phyloP scores from a whole-genome alignment of 1,284 basidiomycete genomes.

The Irpex sp. region DNA sequence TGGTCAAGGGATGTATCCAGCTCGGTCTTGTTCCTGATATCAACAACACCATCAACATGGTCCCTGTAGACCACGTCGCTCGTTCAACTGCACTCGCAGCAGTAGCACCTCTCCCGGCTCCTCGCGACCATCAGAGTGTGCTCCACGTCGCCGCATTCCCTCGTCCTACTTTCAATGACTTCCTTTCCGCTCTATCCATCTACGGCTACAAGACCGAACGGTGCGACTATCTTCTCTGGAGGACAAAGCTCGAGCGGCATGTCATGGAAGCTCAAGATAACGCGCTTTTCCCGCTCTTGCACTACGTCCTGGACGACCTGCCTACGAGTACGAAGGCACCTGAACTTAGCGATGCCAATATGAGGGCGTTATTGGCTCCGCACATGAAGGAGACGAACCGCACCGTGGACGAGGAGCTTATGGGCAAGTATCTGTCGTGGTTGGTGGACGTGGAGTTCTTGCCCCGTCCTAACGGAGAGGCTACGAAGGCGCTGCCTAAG shows the following conservation, averaged over 20 bases:
- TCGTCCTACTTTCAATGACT: constrained; percentile 85
- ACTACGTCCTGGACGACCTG: constrained; percentile 96
- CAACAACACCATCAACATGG: constrained; percentile 98
- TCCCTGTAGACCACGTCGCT: constrained; percentile 97
- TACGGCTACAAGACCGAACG: constrained; percentile 83
- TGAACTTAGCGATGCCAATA: constrained; percentile 88
- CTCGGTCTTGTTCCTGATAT: constrained; percentile 96
- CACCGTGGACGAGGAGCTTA: constrained; percentile 75
- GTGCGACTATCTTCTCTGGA: constrained; percentile 92
- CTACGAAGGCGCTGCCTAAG: constrained; percentile 7
- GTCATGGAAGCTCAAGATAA: constrained; percentile 94
- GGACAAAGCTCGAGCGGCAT: constrained; percentile 90
- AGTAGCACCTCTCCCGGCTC: constrained; percentile 44
- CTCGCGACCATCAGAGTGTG: constrained; percentile 56
- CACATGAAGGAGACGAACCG: constrained; percentile 41
- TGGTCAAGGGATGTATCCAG: constrained; percentile 97
- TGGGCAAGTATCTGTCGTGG: constrained; percentile 95
- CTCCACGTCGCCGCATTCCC: constrained; percentile 90
- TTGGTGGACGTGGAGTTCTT: constrained; percentile 87
- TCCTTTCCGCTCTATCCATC: constrained; percentile 71
- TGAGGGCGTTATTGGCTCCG: constrained; percentile 58
- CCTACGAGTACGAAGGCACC: constrained; percentile 96
- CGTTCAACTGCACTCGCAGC: constrained; percentile 76
- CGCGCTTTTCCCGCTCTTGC: constrained; percentile 94
- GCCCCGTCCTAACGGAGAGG: constrained; percentile 44